These are phyloP conservation scores for Triticum monococcum DNA, from an alignment of 176 grass and related monocot genomes.

Conservation along the genomic window DNA sequence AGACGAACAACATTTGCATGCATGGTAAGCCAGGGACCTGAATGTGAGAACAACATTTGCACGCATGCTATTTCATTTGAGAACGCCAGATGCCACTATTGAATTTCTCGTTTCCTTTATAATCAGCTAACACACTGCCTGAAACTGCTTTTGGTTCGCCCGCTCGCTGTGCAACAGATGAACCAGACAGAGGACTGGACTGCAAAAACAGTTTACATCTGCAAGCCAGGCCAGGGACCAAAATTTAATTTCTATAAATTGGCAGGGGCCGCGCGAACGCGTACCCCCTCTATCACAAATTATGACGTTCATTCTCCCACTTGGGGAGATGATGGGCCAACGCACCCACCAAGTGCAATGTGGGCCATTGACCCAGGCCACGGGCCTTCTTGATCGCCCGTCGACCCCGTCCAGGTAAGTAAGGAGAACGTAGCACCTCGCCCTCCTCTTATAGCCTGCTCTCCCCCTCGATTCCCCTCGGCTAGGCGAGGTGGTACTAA, in stretches of 20 bases:
- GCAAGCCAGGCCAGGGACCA: not conserved
- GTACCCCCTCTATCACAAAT: slow-evolving; percentile 52
- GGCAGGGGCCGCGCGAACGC: slow-evolving; percentile 59
- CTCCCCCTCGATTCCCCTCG: too few relatives aligned
- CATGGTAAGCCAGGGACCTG: too few relatives aligned
- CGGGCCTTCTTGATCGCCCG: slow-evolving; percentile 6
- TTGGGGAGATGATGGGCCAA: slow-evolving; percentile 51
- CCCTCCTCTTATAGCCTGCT: accelerated
- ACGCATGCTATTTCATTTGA: too few relatives aligned
- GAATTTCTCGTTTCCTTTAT: too few relatives aligned
- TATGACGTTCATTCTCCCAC: slow-evolving; percentile 52
- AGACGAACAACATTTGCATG: too few relatives aligned
- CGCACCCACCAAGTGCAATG: slow-evolving; percentile 42
- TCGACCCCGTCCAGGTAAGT: slow-evolving; percentile 53
- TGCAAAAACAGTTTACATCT: not conserved
- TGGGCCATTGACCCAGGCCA: slow-evolving; percentile 31
- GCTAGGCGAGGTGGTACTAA: too few relatives aligned
- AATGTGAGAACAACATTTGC: too few relatives aligned
- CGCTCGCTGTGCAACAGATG: too few relatives aligned
- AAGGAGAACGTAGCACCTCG: accelerated
- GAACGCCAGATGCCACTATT: too few relatives aligned
- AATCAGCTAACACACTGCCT: too few relatives aligned
- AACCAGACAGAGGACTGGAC: too few relatives aligned
- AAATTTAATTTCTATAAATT: slow-evolving; percentile 10
- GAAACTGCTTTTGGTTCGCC: too few relatives aligned